Conservation (phyloP, 768 basidiomycete species). For the Calocera viscosa region DNA sequence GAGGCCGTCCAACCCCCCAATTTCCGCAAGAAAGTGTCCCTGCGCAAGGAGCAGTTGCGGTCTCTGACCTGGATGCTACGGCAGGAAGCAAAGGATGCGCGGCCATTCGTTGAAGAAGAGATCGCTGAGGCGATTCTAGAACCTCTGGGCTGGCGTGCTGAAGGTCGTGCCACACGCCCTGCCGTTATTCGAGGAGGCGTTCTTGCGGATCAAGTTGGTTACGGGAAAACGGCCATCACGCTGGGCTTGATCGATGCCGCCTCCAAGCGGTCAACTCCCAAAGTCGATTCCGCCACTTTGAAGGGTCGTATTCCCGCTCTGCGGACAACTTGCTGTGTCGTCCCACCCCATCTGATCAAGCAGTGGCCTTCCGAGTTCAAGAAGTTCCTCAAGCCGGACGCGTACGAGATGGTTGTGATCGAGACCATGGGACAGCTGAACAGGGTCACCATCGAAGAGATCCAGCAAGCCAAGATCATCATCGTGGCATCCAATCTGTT, state of each 20-base stretch:
- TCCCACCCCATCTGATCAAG: slow-evolving; percentile 77
- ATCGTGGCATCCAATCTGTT: slow-evolving; percentile 80
- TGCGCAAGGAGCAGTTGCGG: slow-evolving; percentile 77
- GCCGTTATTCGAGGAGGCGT: slow-evolving; percentile 75
- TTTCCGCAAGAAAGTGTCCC: slow-evolving; percentile 44
- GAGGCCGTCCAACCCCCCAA: slow-evolving; percentile 64
- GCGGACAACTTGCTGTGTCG: slow-evolving; percentile 70
- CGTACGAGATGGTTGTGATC: slow-evolving; percentile 53
- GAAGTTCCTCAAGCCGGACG: slow-evolving; percentile 54
- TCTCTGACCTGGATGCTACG: slow-evolving; percentile 86
- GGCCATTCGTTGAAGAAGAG: slow-evolving; percentile 83
- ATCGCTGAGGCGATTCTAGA: slow-evolving; percentile 80
- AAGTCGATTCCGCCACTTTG: slow-evolving; percentile 20
- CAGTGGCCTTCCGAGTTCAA: slow-evolving; percentile 81
- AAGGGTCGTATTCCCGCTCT: slow-evolving; percentile 55
- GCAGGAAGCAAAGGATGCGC: slow-evolving; percentile 51
- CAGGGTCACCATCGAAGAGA: slow-evolving; percentile 51
- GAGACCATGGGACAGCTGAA: slow-evolving; percentile 61
- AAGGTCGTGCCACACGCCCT: slow-evolving; percentile 72
- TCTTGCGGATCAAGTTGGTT: slow-evolving; percentile 90
- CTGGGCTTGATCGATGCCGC: slow-evolving; percentile 62
- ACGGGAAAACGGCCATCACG: slow-evolving; percentile 93
- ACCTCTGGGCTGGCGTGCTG: slow-evolving; percentile 86
- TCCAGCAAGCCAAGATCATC: slow-evolving; percentile 73
- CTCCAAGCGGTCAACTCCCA: slow-evolving; percentile 16